These are phyloP conservation scores for Nitzschia sp. DNA, from an alignment of 108 stramenopile species.

Conservation along the genomic window DNA sequence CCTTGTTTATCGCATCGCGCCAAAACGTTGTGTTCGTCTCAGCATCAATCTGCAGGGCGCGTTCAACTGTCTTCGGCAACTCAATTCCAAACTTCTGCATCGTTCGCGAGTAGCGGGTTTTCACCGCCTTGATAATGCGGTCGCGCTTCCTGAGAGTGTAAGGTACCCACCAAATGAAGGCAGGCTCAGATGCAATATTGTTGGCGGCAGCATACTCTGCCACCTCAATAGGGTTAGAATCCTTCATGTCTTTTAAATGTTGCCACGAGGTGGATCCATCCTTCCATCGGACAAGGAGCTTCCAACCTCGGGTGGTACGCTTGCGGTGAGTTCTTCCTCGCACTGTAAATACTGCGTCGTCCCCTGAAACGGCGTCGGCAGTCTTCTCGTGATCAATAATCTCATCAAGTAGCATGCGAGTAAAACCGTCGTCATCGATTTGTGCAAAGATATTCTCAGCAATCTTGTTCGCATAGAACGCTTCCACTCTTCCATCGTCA, in stretches of 20 bases:
- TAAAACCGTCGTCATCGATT: constrained; percentile 32
- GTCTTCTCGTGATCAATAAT: constrained; percentile 33
- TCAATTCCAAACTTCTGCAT: too few relatives aligned
- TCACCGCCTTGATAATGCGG: constrained; percentile 25
- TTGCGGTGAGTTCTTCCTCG: not conserved
- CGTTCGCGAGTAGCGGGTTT: constrained; percentile 6
- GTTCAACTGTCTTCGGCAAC: constrained; percentile 41
- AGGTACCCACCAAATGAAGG: too few relatives aligned
- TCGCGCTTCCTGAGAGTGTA: not conserved
- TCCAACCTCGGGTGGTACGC: too few relatives aligned
- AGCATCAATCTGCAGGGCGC: constrained; percentile 48
- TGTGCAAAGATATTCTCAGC: constrained; percentile 42
- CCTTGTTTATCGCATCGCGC: constrained; percentile 35
- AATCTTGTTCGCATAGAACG: constrained; percentile 41
- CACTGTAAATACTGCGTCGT: not conserved
- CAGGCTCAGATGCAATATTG: too few relatives aligned
- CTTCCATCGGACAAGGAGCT: too few relatives aligned
- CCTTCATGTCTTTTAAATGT: too few relatives aligned
- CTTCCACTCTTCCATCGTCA: constrained; percentile 26
- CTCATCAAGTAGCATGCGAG: constrained; percentile 11
- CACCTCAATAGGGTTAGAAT: too few relatives aligned
- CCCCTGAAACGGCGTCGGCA: not conserved
- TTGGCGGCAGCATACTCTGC: too few relatives aligned
- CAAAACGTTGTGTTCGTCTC: constrained; percentile 47
- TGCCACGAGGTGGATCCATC: too few relatives aligned